phyloP scores from a whole-genome alignment of 495 filamentous ascomycete genomes.

The Penicillium cataractarum region DNA sequence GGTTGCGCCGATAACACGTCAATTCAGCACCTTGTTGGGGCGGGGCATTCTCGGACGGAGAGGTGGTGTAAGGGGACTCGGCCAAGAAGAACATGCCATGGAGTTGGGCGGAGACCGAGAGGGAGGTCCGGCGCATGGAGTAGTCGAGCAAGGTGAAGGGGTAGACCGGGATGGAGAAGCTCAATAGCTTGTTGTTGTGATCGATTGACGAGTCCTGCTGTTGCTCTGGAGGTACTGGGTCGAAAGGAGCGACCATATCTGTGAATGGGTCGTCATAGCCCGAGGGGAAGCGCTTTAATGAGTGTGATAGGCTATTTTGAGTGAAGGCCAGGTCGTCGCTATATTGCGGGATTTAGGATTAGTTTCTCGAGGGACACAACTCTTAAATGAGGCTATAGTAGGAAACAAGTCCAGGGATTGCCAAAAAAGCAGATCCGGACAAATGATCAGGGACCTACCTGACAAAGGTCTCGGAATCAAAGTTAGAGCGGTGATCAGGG shows the following conservation, averaged over 20 bases:
- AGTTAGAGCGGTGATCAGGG: constrained; percentile 59
- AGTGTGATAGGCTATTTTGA: constrained; percentile 35
- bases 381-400: neutral
- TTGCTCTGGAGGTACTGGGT: constrained; percentile 45
- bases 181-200: constrained; percentile 77
- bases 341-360: constrained; percentile 14
- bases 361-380: neutral
- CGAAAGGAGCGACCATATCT: constrained; percentile 55
- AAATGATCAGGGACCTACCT: constrained; percentile 51
- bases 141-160: constrained; percentile 73
- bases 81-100: constrained; percentile 97
- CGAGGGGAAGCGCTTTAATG: constrained; percentile 47
- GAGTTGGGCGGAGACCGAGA: constrained; percentile 78
- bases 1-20: constrained; percentile 88
- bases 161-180: constrained; percentile 72
- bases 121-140: constrained; percentile 58
- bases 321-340: constrained; percentile 50
- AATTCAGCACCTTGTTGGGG: constrained; percentile 71
- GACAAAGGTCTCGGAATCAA: constrained; percentile 61
- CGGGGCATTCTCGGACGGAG: constrained; percentile 63
- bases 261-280: constrained; percentile 74
- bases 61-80: constrained; percentile 72
- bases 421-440: neutral
- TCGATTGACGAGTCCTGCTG: constrained; percentile 56
- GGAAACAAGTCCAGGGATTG: neutral